Conservation (phyloP, 306 rosid species). For the Biancaea sappan region DNA sequence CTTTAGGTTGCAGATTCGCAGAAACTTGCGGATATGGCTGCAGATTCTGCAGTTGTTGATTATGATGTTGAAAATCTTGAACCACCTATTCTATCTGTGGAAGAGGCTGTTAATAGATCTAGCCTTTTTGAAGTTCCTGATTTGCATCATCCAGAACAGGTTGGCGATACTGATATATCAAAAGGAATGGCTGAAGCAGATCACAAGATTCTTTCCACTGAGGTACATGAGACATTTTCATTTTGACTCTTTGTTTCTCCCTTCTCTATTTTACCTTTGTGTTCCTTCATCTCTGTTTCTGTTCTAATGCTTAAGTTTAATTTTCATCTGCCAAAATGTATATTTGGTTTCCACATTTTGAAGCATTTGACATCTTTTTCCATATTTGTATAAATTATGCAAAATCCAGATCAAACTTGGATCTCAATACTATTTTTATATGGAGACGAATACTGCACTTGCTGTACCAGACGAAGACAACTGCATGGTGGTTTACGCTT, state of each 20-base stretch:
- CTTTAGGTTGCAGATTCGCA: slow-evolving; percentile 85
- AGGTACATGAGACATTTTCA: slow-evolving; percentile 49
- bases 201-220: slow-evolving; percentile 63
- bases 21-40: slow-evolving; percentile 78
- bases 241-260: slow-evolving; percentile 15
- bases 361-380: not conserved
- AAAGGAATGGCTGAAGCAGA: slow-evolving; percentile 92
- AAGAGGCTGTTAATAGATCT: slow-evolving; percentile 74
- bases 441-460: slow-evolving; percentile 94
- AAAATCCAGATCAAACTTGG: slow-evolving; percentile 72
- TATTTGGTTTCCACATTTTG: not conserved
- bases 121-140: slow-evolving; percentile 75
- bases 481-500: slow-evolving; percentile 74
- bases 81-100: slow-evolving; percentile 72
- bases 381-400: not conserved
- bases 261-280: not conserved
- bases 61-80: slow-evolving; percentile 64
- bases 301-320: not conserved
- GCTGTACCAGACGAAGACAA: slow-evolving; percentile 98
- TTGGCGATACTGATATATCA: slow-evolving; percentile 62
- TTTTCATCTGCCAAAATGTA: not conserved
- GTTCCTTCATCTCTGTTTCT: not conserved
- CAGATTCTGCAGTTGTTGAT: slow-evolving; percentile 61
- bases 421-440: slow-evolving; percentile 90
- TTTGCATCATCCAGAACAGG: slow-evolving; percentile 47